Conservation (phyloP, 306 rosid species). For the Quillaja saponaria region DNA sequence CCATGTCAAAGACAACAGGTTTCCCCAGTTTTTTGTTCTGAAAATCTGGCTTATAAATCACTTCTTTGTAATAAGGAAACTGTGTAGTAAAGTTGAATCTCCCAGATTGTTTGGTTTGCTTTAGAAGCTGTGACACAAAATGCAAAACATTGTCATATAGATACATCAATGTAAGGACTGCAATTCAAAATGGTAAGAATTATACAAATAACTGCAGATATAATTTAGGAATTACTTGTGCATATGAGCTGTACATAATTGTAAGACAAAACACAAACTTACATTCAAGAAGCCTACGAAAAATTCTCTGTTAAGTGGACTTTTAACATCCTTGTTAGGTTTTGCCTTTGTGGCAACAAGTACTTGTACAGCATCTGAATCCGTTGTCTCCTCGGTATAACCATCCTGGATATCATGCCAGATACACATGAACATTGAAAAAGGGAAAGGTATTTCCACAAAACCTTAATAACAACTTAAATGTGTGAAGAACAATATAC, state of each 20-base stretch:
- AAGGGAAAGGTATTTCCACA: too few species aligned
- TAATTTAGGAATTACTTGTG: too few species aligned
- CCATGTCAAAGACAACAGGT: conserved; percentile 89
- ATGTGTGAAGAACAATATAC: too few species aligned
- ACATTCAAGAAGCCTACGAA: conserved; percentile 72
- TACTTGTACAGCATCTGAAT: conserved; percentile 61
- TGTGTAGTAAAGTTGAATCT: conserved; percentile 74
- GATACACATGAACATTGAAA: conserved; percentile 9
- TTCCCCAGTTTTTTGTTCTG: conserved; percentile 54
- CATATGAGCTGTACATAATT: too few species aligned
- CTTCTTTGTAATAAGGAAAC: conserved; percentile 74
- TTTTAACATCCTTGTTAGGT: conserved; percentile 47
- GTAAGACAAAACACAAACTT: conserved; percentile 24
- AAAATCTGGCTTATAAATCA: conserved; percentile 62
- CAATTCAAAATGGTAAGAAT: too few species aligned
- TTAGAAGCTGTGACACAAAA: conserved; percentile 38
- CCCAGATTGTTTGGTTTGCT: conserved; percentile 53
- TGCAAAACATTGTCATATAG: not conserved
- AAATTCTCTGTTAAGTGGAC: conserved; percentile 69
- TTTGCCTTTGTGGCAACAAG: conserved; percentile 91
- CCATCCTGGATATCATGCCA: conserved; percentile 69
- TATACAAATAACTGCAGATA: too few species aligned
- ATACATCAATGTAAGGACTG: conserved; percentile 17
- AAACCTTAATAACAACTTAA: too few species aligned
- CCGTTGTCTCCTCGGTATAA: conserved; percentile 63